phyloP scores from a whole-genome alignment of 495 filamentous ascomycete genomes.

The Podospora fimiseda region DNA sequence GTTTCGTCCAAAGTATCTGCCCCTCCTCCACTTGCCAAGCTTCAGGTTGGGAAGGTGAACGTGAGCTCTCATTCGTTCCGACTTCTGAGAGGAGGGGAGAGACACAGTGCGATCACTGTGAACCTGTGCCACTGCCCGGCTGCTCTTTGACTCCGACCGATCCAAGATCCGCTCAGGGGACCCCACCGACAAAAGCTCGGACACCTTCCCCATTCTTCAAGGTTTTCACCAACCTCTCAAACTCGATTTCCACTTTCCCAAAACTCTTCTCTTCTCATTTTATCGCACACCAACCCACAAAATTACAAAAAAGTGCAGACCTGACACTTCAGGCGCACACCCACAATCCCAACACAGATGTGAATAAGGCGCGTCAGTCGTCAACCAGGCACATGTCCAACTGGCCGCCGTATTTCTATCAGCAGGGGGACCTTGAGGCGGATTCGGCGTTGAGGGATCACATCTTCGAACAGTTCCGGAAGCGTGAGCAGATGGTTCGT shows the following conservation, averaged over 20 bases:
- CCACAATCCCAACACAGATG: slow-evolving; percentile 16
- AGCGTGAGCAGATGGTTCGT: slow-evolving; percentile 26
- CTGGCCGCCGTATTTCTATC: slow-evolving; percentile 12
- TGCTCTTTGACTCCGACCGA: slow-evolving; percentile 5
- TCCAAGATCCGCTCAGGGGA: neutral
- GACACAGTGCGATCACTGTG: neutral
- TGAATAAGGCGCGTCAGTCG: slow-evolving; percentile 9
- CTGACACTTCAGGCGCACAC: slow-evolving; percentile 8
- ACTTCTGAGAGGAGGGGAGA: no score
- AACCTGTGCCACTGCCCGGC: neutral
- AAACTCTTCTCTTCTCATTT: neutral
- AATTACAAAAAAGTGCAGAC: slow-evolving; percentile 2
- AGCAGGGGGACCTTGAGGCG: slow-evolving; percentile 13
- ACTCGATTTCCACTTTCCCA: slow-evolving; percentile 6
- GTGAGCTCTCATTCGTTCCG: neutral
- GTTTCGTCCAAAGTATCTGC: neutral
- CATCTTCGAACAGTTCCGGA: slow-evolving; percentile 19
- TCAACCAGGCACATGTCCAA: slow-evolving; percentile 24
- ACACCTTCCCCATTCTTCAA: slow-evolving; percentile 7
- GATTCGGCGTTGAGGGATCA: slow-evolving; percentile 18
- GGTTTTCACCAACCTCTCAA: slow-evolving; percentile 7
- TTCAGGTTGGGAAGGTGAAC: slow-evolving; percentile 4
- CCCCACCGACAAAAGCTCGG: slow-evolving; percentile 12
- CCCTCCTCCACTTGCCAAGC: slow-evolving; percentile 1
- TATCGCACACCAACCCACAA: neutral